Evolutionary conservation across 768 basidiomycete species (phyloP).

Genomic region (Hemileccinum impolitum): DNA sequence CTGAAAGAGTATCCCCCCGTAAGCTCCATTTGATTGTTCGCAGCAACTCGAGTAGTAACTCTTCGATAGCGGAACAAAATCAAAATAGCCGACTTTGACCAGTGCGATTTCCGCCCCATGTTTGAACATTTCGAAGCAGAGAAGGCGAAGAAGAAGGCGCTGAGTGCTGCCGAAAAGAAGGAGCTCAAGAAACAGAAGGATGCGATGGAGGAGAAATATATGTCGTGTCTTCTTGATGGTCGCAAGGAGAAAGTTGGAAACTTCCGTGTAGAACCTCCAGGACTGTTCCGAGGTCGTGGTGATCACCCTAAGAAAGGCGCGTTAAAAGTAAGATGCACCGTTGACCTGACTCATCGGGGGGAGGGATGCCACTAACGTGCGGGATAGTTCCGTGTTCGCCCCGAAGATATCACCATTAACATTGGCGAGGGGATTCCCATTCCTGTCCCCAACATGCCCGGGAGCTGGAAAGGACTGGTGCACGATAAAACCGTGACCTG

Average conservation of each 20-base stretch:
- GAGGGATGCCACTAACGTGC: constrained; percentile 8
- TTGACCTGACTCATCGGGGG: not conserved
- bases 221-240: constrained; percentile 85
- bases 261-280: constrained; percentile 97
- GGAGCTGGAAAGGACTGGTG: constrained; percentile 82
- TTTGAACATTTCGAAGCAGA: constrained; percentile 89
- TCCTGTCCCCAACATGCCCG: constrained; percentile 88
- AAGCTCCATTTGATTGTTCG: constrained; percentile 30
- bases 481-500: constrained; percentile 98
- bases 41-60: constrained; percentile 9
- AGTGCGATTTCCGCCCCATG: constrained; percentile 95
- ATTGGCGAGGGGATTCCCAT: constrained; percentile 73
- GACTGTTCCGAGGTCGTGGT: constrained; percentile 96
- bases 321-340: constrained; percentile 63
- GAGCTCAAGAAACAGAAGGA: constrained; percentile 84
- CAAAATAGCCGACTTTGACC: constrained; percentile 69
- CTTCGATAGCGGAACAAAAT: constrained; percentile 58
- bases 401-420: constrained; percentile 95
- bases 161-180: constrained; percentile 88
- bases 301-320: constrained; percentile 98
- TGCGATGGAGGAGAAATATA: constrained; percentile 78
- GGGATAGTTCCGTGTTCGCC: constrained; percentile 74
- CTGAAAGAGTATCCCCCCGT: constrained; percentile 84
- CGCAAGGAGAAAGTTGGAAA: constrained; percentile 98
- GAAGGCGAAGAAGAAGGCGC: constrained; percentile 87